Percentiles rank a stretch among this genome's conserved stretches.
phyloP scores from a whole-genome alignment of 1,284 basidiomycete species.

The Spongispora temasekensis region DNA sequence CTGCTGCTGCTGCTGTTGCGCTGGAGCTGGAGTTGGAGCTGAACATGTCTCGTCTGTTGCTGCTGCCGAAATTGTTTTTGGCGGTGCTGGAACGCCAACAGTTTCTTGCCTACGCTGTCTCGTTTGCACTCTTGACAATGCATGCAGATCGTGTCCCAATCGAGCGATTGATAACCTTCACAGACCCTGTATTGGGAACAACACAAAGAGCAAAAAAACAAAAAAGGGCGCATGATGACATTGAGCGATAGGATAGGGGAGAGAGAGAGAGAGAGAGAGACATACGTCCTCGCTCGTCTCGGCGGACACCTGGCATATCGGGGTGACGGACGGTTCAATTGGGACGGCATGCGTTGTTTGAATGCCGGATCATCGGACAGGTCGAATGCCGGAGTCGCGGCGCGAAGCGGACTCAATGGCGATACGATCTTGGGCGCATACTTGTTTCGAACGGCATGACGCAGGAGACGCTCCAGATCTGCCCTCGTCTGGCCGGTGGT shows the following conservation, averaged over 20 bases:
- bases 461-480: slow-evolving; percentile 29
- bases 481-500: slow-evolving; percentile 11
- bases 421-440: slow-evolving; percentile 32
- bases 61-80: slow-evolving; percentile 13
- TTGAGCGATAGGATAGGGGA: not conserved
- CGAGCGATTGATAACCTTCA: slow-evolving; percentile 21
- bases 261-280: not conserved
- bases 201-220: not conserved
- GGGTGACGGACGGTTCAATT: slow-evolving; percentile 18
- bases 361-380: slow-evolving; percentile 22
- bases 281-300: slow-evolving; percentile 30
- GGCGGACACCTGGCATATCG: slow-evolving; percentile 20
- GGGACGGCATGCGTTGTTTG: slow-evolving; percentile 25
- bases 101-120: slow-evolving; percentile 26
- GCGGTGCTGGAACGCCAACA: slow-evolving; percentile 23
- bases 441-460: slow-evolving; percentile 26
- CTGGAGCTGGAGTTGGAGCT: not conserved
- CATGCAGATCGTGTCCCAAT: slow-evolving; percentile 20
- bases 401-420: slow-evolving; percentile 33
- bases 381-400: slow-evolving; percentile 4
- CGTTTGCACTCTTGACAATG: slow-evolving; percentile 33
- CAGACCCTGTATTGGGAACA: slow-evolving; percentile 19
- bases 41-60: not conserved
- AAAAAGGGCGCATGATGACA: slow-evolving; percentile 7
- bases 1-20: too few relatives aligned